These are phyloP conservation scores for Rugosomyces carneus DNA, from an alignment of 1,284 basidiomycete genomes.

Conservation along the genomic window DNA sequence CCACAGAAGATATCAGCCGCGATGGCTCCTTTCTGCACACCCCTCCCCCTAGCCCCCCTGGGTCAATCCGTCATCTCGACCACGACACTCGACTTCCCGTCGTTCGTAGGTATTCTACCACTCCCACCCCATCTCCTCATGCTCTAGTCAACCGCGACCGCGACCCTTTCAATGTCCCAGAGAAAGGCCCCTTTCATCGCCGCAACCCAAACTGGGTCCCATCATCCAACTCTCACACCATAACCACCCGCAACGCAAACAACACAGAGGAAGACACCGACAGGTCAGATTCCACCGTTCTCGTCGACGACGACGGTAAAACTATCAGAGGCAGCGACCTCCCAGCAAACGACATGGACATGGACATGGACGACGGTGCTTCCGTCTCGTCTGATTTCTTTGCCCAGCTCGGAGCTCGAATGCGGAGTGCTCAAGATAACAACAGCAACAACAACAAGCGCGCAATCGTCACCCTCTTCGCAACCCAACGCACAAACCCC, in stretches of 20 bases:
- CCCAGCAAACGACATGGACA: slow-evolving; percentile 9
- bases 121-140: too few relatives aligned
- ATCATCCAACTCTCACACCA: too few relatives aligned
- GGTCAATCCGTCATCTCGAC: background rate
- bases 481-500: slow-evolving; percentile 8
- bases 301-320: slow-evolving; percentile 16
- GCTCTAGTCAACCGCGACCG: too few relatives aligned
- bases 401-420: background rate
- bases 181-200: too few relatives aligned
- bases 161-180: too few relatives aligned
- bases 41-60: background rate
- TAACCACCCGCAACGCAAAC: background rate
- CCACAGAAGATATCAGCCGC: too few relatives aligned
- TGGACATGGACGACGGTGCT: slow-evolving; percentile 6
- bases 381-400: slow-evolving; percentile 4
- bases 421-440: background rate
- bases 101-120: too few relatives aligned
- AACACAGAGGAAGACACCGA: background rate
- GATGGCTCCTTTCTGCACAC: slow-evolving; percentile 1
- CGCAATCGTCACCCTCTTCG: slow-evolving; percentile 5
- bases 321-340: slow-evolving; percentile 11
- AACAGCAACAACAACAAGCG: background rate
- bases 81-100: too few relatives aligned
- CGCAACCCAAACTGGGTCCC: too few relatives aligned
- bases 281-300: slow-evolving; percentile 17